Conservation (phyloP, 345 rosid genomes). For the Salix suchowensis region DNA sequence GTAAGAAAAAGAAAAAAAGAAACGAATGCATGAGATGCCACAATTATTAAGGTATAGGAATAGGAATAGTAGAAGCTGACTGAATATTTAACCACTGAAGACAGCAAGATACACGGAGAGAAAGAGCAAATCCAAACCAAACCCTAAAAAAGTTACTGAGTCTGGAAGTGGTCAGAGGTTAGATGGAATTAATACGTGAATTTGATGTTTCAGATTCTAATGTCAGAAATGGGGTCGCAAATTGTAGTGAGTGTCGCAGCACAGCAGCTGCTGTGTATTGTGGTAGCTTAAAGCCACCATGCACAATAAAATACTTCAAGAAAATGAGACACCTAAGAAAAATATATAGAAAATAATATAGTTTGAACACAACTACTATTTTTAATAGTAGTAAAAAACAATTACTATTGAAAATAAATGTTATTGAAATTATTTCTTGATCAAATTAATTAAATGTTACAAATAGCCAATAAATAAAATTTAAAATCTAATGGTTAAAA, state of each 20-base stretch:
- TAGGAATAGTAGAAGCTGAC: not conserved
- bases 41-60: not conserved
- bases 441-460: too few relatives aligned
- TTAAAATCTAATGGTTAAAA: too few relatives aligned
- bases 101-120: not conserved
- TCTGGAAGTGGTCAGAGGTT: slow-evolving; percentile 12
- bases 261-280: not conserved
- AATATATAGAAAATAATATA: too few relatives aligned
- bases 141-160: not conserved
- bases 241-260: not conserved
- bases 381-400: too few relatives aligned
- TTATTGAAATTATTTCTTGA: too few relatives aligned
- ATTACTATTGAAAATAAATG: too few relatives aligned
- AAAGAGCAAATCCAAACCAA: not conserved
- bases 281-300: not conserved
- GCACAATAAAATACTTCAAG: not conserved
- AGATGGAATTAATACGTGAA: slow-evolving; percentile 31
- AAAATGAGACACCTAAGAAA: too few relatives aligned
- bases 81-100: not conserved
- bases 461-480: too few relatives aligned
- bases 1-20: not conserved
- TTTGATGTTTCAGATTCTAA: slow-evolving; percentile 70
- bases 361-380: too few relatives aligned
- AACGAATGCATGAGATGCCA: not conserved
- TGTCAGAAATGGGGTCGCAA: slow-evolving; percentile 33